phyloP scores from a whole-genome alignment of 1,284 basidiomycete genomes.

The Golubevia pallescens region DNA sequence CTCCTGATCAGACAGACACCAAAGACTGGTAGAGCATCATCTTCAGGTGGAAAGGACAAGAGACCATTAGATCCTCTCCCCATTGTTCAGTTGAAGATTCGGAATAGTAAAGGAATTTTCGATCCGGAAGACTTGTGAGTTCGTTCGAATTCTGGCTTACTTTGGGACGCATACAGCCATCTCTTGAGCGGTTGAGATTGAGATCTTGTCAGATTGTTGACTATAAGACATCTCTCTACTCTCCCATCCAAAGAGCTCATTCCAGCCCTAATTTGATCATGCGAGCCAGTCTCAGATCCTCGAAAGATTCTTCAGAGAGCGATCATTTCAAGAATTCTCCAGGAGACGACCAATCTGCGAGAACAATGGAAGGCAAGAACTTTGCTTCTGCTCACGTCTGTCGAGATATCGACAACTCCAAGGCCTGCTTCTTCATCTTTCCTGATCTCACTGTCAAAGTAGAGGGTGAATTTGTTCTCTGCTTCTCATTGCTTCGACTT shows the following conservation, averaged over 20 bases:
- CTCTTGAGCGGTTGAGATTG: no score
- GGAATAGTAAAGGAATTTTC: constrained; percentile 18
- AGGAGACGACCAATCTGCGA: no score
- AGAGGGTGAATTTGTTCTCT: constrained; percentile 2
- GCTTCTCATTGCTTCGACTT: constrained; percentile 3
- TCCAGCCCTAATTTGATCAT: constrained; percentile 31
- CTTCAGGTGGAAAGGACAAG: constrained; percentile 26
- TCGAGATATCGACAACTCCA: constrained; percentile 24
- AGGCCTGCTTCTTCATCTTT: constrained; percentile 39
- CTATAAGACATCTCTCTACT: no score
- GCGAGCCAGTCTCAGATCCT: constrained; percentile 17
- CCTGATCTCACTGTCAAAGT: constrained; percentile 4
- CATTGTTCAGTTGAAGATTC: constrained; percentile 32
- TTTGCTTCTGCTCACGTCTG: constrained; percentile 29
- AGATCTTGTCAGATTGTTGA: no score
- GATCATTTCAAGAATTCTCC: no score
- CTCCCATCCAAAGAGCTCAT: constrained; percentile 16
- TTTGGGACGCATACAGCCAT: no score
- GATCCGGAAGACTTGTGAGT: constrained; percentile 16
- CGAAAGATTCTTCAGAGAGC: no score
- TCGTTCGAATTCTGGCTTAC: no score
- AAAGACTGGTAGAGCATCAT: no score
- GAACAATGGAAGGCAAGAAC: constrained; percentile 30
- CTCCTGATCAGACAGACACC: no score
- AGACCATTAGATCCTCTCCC: constrained; percentile 39